Evolutionary conservation across 345 rosid genomes (phyloP), one percentile per base, ranked within the genome.

Genomic region (Cardamine chenopodiifolia): DNA sequence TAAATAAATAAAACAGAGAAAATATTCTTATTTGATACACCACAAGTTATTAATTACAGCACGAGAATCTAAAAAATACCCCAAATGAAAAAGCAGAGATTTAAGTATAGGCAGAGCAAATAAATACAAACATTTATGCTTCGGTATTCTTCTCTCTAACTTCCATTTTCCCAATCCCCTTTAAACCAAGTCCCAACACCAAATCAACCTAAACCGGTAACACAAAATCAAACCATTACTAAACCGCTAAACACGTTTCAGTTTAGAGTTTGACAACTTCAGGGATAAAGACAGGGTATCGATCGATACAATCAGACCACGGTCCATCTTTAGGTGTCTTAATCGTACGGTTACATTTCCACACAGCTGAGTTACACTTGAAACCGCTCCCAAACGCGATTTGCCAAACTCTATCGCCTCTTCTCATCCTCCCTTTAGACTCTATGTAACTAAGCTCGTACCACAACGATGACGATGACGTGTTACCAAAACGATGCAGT

Each of bases 381-480:
- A 93, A 93, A 11, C 98, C 98, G 49, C 98, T 90, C 6, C 98
- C 97, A 47, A 93, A 89, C 7, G 90, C 93, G 9, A 93, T 86
- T 56, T 93, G 98, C 98, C 98, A 90, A 56, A 93, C 63, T 52
- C 86, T 66, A 13, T 88, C 90, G 1, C 98, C 96, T 52, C 71
- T 83, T 56, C 37, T 83, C 87, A 93, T 88, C 72, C 89, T 82
- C 7, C 98, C 98, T 71, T 90, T 89, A 5, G 96, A 73, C 72
- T 90, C 98, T 48, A 89, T 74, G 71, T 93, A 93, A 52, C 86
- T 68, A 77, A 93, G 18, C 57, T 86, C 90, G 44, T 90, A 93
- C 98, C 98, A 93, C 7, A 87, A 78, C 0, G 98, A 93, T 0
- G 97, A 93, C 0, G 98, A 93, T 0, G 98, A 93, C 0, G 98